Evolutionary conservation across 352 stramenopile species (phyloP), one percentile per base, ranked within the genome.

Genomic region (Stephanocyclus meneghinianus): DNA sequence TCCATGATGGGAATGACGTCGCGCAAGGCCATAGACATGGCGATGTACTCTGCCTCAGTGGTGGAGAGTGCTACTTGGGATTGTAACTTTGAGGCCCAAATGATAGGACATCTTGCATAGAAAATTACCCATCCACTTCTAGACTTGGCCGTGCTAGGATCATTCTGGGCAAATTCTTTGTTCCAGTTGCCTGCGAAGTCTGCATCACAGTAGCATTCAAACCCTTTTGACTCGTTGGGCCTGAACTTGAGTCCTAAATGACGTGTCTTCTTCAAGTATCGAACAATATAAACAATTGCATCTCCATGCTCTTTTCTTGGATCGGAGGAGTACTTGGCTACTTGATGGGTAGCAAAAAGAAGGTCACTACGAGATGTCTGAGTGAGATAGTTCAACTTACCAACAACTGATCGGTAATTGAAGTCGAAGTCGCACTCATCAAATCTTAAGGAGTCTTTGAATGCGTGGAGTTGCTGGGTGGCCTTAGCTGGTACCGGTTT

Each of bases 21-120:
- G 15, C 13, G 2, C 2, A 55, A 2, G 13, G 47, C 10, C 47
- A 55, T 4, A n/a, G 15, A 55, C 47, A 55, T 21, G 47, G 47
- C 5, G 47, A 55, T 55, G 47, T 55, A 55, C 18, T 55, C 47
- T 2, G 2, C 10, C 18, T 55, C 47, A 4, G 47, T 55, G 10
- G 47, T 55, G 5, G 47, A 55, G 47, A 55, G 47, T 55, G 47
- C 47, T 6, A 55, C 47, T 55, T 55, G 47, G 18, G 47, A 55
- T 55, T 55, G 47, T n/a, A 55, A 2, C 18, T 55, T 55, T n/a
- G 47, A 55, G 47, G 47, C 47, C 47, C 47, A 55, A 26, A 55
- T 55, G 47, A 55, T 55, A 21, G 47, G 47, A 21, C 47, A 55
- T 55, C 15, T 26, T 55, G 47, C 47, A 21, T 26, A 55, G 47